These are phyloP conservation scores for Fraxinus americana DNA, from an alignment of 257 asterid species.

Conservation along the genomic window DNA sequence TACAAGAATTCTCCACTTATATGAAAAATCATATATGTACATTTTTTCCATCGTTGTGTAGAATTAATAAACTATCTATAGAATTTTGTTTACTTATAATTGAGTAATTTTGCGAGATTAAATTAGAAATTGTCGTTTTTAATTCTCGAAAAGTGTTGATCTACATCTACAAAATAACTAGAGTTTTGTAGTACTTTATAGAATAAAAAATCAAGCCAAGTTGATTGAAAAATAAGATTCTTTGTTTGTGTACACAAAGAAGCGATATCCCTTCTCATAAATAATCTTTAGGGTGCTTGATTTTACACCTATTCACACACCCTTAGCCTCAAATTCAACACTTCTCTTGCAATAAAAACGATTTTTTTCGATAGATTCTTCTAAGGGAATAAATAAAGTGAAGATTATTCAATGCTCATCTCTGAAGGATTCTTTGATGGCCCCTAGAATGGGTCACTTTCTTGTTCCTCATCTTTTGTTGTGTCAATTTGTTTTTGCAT, in stretches of 20 bases:
- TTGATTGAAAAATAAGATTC: not conserved
- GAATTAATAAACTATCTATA: not conserved
- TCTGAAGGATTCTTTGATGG: conserved; percentile 32
- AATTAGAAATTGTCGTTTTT: not conserved
- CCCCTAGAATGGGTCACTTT: conserved; percentile 30
- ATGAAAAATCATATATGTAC: too few species aligned
- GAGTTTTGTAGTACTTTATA: not conserved
- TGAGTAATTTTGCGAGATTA: not conserved
- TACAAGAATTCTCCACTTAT: not conserved
- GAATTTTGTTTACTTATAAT: not conserved
- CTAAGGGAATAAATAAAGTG: conserved; percentile 25
- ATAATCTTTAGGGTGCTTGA: conserved; percentile 22
- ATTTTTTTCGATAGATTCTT: not conserved
- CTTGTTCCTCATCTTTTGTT: conserved; percentile 7
- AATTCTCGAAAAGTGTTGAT: not conserved
- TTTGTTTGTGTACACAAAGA: not conserved
- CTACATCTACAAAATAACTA: not conserved
- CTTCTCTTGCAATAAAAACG: too few species aligned
- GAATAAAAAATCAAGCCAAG: not conserved
- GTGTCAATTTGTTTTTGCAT: conserved; percentile 28
- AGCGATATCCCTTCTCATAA: conserved; percentile 19
- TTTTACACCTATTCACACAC: too few species aligned
- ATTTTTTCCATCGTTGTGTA: not conserved
- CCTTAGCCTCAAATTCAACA: too few species aligned
- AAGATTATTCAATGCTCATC: conserved; percentile 29